Percentiles rank a stretch among this genome's conserved stretches.
Evolutionary conservation across 2,329 filamentous ascomycete genomes (phyloP).

Genomic region (Beauveria sp.): DNA sequence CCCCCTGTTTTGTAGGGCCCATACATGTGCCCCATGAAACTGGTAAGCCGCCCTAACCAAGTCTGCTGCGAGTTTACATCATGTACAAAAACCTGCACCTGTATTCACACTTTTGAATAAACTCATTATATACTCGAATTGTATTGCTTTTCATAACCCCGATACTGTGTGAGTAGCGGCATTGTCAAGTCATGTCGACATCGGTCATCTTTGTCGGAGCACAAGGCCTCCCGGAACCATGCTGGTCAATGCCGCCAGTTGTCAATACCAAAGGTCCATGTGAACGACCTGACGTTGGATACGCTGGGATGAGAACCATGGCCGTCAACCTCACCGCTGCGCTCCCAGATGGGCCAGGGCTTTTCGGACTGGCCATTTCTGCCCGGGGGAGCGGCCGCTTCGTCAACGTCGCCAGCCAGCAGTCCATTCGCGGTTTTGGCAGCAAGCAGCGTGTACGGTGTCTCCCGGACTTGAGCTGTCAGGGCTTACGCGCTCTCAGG

Average conservation of each 20-base stretch:
- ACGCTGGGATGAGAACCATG: slow-evolving; percentile 23
- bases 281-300: slow-evolving; percentile 20
- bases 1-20: no score
- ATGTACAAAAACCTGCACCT: no score
- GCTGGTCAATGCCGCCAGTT: slow-evolving; percentile 24
- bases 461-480: slow-evolving; percentile 24
- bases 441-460: slow-evolving; percentile 27
- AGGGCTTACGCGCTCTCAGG: slow-evolving; percentile 24
- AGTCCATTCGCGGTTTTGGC: slow-evolving; percentile 23
- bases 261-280: slow-evolving; percentile 22
- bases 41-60: no score
- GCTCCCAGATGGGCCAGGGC: slow-evolving; percentile 22
- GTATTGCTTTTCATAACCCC: no score
- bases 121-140: no score
- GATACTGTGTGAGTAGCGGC: no score
- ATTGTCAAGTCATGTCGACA: no score
- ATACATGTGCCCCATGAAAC: no score
- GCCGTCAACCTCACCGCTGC: slow-evolving; percentile 27
- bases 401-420: slow-evolving; percentile 26
- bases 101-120: no score
- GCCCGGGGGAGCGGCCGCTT: slow-evolving; percentile 23
- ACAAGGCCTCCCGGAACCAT: slow-evolving; percentile 23
- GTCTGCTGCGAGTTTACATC: no score
- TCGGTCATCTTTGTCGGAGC: slow-evolving; percentile 10
- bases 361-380: slow-evolving; percentile 25